Conservation (phyloP, 495 filamentous ascomycete genomes). For the Amorphotheca resinae region DNA sequence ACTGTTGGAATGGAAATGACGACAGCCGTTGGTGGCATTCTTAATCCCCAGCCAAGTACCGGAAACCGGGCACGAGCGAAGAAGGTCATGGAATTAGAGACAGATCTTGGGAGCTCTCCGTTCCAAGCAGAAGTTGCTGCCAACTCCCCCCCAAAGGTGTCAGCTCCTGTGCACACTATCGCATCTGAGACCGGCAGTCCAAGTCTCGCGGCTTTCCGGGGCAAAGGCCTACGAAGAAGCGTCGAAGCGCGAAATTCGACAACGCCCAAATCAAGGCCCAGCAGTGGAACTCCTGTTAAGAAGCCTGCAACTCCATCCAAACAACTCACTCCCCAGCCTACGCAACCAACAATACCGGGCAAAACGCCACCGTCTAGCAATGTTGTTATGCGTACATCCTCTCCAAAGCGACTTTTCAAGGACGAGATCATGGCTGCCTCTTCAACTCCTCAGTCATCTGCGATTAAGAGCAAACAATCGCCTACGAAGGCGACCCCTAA, state of each 20-base stretch:
- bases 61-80: conserved; percentile 38
- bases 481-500: too few species aligned
- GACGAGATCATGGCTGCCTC: conserved; percentile 28
- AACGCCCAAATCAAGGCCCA: conserved; percentile 27
- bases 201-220: conserved; percentile 39
- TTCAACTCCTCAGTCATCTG: conserved; percentile 14
- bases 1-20: conserved; percentile 69
- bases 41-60: conserved; percentile 32
- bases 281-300: conserved; percentile 23
- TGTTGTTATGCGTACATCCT: conserved; percentile 30
- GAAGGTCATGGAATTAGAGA: conserved; percentile 41
- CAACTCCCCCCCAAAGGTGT: conserved; percentile 23
- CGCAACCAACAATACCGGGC: conserved; percentile 37
- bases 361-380: conserved; percentile 36
- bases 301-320: conserved; percentile 38
- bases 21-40: conserved; percentile 65
- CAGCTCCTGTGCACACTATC: conserved; percentile 29
- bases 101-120: conserved; percentile 41
- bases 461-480: too few species aligned
- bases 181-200: conserved; percentile 50
- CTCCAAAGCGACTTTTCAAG: conserved; percentile 42
- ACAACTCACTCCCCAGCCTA: conserved; percentile 39
- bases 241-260: conserved; percentile 27
- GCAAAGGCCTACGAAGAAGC: conserved; percentile 42
- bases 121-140: conserved; percentile 33